Evolutionary conservation across 257 asterid genomes (phyloP), one percentile per base, ranked within the genome.

Genomic region (Cordia subcordata): DNA sequence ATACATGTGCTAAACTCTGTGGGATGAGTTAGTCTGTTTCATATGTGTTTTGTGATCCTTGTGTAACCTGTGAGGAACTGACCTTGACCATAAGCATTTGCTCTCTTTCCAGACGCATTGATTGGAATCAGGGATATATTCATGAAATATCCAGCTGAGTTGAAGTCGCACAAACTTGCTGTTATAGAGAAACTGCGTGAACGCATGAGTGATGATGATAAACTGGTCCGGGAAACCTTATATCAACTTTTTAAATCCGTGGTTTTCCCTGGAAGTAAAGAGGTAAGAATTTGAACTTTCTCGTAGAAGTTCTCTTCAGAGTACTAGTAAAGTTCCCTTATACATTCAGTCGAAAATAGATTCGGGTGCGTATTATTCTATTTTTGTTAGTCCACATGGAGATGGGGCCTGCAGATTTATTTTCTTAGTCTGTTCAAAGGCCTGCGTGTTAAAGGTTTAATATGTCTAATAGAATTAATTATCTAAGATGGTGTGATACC

Each of bases 181-280:
- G 82, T 88, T 61, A 64, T 89, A 42, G 97, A 89, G 71, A 93
- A 86, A 71, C 82, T 93, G 60, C 94, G 97, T 47, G 97, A 86
- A 60, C 95, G 97, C 27, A 86, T 93, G 56, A 81, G 85, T 63
- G 99, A 93, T 71, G 95, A 83, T 59, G 95, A 93, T 71, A 87
- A 83, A 68, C 58, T 77, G 60, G 96, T 89, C 49, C 89, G 97
- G 13, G 99, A 89, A 76, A 69, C 82, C 16, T 81, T 93, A 35
- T 85, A 79, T 80, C 83, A 86, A 54, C 94, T 89, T 61, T 81
- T 93, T 67, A 86, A 89, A 81, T 65, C 84, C 27, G 94, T 85
- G 49, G 72, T 93, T 70, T 85, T 93, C 61, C 94, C 95, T 13
- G 84, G 85, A 21, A 75, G 93, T 66, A 64, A 75, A 67, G 81